Conservation (phyloP, 163 green algal species). For the Volvox carteri region DNA sequence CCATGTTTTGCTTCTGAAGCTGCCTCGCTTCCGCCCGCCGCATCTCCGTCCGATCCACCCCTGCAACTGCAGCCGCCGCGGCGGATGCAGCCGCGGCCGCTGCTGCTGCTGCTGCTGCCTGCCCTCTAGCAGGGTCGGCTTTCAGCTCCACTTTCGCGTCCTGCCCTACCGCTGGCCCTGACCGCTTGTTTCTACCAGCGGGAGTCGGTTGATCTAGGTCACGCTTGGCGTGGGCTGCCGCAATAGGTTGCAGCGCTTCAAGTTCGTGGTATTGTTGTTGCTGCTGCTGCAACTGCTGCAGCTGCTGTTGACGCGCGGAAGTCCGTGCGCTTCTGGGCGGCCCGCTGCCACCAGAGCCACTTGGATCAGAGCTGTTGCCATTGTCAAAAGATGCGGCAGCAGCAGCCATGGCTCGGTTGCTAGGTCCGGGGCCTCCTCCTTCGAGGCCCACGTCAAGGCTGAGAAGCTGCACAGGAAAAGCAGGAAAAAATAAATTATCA, state of each 20-base stretch:
- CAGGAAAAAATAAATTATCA: neutral
- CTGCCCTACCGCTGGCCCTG: neutral
- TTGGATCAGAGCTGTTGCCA: slow-evolving; percentile 31
- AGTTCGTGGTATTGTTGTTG: too few species aligned
- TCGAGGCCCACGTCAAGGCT: slow-evolving; percentile 48
- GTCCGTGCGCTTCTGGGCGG: neutral
- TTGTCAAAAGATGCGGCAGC: neutral
- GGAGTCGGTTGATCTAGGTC: neutral
- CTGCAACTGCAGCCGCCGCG: neutral
- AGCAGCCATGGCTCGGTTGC: neutral
- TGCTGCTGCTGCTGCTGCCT: neutral
- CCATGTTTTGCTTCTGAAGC: neutral
- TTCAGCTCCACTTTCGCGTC: neutral
- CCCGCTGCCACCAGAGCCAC: neutral
- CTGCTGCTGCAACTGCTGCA: slow-evolving; percentile 10
- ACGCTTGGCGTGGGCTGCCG: neutral
- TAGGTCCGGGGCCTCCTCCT: neutral
- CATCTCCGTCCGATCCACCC: neutral
- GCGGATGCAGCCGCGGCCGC: neutral
- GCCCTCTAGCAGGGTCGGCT: neutral
- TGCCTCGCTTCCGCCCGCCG: slow-evolving; percentile 12
- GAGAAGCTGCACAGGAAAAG: slow-evolving; percentile 18
- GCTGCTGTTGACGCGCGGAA: neutral
- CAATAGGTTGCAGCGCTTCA: neutral
- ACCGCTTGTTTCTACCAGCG: neutral